These are phyloP conservation scores for Durusdinium trenchii DNA, from an alignment of 73 alveolate species.

Conservation along the genomic window DNA sequence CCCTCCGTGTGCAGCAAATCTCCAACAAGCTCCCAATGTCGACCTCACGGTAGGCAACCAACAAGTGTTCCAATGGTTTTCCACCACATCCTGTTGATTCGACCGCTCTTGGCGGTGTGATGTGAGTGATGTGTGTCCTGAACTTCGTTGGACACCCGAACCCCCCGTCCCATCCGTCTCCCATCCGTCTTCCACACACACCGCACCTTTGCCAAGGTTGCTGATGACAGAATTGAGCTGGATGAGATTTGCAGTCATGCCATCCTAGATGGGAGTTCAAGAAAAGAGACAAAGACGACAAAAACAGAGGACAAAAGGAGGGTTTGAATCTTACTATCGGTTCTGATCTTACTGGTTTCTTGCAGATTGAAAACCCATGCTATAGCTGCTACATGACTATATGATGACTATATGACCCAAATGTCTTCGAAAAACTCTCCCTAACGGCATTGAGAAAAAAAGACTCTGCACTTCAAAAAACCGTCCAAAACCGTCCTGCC, in stretches of 20 bases:
- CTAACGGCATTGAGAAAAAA: not conserved
- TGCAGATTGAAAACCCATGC: not conserved
- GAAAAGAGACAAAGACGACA: not conserved
- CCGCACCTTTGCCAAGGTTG: constrained; percentile 33
- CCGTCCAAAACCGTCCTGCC: not conserved
- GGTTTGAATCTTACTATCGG: not conserved
- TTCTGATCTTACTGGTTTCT: not conserved
- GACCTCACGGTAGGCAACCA: constrained; percentile 1
- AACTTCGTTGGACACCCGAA: not conserved
- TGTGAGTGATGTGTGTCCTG: not conserved
- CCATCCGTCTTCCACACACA: not conserved
- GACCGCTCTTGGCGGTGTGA: too few relatives aligned
- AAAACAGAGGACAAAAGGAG: not conserved
- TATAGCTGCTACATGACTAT: not conserved
- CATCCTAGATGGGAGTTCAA: not conserved
- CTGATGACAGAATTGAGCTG: constrained; percentile 69
- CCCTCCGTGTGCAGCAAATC: not conserved
- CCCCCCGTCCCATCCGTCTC: not conserved
- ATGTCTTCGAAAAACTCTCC: not conserved
- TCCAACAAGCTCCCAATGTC: constrained; percentile 4
- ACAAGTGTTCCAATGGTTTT: not conserved
- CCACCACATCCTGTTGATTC: not conserved
- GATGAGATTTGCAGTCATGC: constrained; percentile 47
- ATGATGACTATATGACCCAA: not conserved
- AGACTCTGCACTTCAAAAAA: not conserved